Percentiles rank a stretch among this genome's conserved stretches.
Conservation (phyloP, 495 filamentous ascomycete genomes). For the Penicillium egyptiacum region DNA sequence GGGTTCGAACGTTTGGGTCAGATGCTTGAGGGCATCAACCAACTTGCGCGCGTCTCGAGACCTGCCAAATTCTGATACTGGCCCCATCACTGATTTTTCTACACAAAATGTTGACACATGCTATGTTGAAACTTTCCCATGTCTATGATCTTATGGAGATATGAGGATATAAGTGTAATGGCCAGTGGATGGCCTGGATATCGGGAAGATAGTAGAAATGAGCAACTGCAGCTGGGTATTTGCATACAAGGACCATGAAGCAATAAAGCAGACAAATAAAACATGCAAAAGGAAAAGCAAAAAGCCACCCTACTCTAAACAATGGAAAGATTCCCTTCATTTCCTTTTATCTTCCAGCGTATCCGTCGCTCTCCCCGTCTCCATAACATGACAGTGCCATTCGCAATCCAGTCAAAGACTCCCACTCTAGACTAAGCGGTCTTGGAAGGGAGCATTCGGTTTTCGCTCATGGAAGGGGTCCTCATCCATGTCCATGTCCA, state of each 20-base stretch:
- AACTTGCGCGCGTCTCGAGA: not conserved
- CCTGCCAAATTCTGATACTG: not conserved
- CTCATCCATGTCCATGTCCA: slow-evolving; percentile 35
- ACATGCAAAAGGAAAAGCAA: not conserved
- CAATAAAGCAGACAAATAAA: slow-evolving; percentile 5
- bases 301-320: not conserved
- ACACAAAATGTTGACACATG: not conserved
- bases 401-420: not conserved
- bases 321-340: not conserved
- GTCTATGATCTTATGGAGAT: not conserved
- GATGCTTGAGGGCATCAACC: not conserved
- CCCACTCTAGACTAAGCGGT: slow-evolving; percentile 27
- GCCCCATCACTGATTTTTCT: not conserved
- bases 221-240: slow-evolving; percentile 9
- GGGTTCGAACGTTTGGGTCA: not conserved
- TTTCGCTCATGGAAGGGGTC: slow-evolving; percentile 25
- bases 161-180: not conserved
- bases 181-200: not conserved
- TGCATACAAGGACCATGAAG: slow-evolving; percentile 10
- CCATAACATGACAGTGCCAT: not conserved
- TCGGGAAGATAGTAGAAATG: not conserved
- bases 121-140: not conserved
- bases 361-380: not conserved
- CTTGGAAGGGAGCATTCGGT: slow-evolving; percentile 47
- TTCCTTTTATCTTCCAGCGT: not conserved